Percentiles rank a stretch among this genome's conserved stretches.
Evolutionary conservation across 495 filamentous ascomycete species (phyloP).

Genomic region (Hypomontagnella monticulosa): DNA sequence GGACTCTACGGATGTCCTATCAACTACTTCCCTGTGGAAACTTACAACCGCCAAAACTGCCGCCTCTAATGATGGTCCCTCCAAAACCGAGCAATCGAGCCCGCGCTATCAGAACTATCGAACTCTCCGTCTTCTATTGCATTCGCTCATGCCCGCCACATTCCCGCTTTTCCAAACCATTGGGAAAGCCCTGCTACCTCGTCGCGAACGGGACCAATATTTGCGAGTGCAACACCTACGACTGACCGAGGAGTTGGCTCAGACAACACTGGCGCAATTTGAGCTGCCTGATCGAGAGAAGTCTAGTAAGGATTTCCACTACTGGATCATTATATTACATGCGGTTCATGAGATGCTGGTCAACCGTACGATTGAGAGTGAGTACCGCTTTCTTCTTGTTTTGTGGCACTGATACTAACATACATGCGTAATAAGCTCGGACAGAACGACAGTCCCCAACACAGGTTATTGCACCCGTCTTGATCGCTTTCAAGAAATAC

Average conservation of each 20-base stretch:
- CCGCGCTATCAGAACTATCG: conserved; percentile 78
- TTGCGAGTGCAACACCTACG: conserved; percentile 71
- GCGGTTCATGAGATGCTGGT: conserved; percentile 76
- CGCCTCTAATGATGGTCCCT: conserved; percentile 31
- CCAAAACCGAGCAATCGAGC: conserved; percentile 50
- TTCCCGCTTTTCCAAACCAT: conserved; percentile 80
- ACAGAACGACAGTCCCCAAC: conserved; percentile 38
- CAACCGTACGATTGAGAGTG: conserved; percentile 67
- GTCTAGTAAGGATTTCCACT: conserved; percentile 67
- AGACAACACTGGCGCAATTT: conserved; percentile 74
- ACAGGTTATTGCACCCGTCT: conserved; percentile 78
- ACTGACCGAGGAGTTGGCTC: conserved; percentile 82
- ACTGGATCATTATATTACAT: conserved; percentile 82
- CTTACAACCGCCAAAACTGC: conserved; percentile 26
- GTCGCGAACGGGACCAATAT: conserved; percentile 71
- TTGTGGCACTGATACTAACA: conserved; percentile 20
- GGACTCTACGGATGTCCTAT: conserved; percentile 34
- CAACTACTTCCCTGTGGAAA: conserved; percentile 37
- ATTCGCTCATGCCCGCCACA: conserved; percentile 74
- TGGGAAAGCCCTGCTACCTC: conserved; percentile 79
- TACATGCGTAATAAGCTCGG: conserved; percentile 31
- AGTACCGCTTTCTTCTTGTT: conserved; percentile 43
- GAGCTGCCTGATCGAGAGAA: conserved; percentile 42
- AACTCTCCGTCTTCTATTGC: conserved; percentile 77
- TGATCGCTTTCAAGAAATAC: conserved; percentile 84